Base-by-base conservation (phyloP, 2,329 filamentous ascomycete genomes). In the Cladosporium sp. region DNA sequence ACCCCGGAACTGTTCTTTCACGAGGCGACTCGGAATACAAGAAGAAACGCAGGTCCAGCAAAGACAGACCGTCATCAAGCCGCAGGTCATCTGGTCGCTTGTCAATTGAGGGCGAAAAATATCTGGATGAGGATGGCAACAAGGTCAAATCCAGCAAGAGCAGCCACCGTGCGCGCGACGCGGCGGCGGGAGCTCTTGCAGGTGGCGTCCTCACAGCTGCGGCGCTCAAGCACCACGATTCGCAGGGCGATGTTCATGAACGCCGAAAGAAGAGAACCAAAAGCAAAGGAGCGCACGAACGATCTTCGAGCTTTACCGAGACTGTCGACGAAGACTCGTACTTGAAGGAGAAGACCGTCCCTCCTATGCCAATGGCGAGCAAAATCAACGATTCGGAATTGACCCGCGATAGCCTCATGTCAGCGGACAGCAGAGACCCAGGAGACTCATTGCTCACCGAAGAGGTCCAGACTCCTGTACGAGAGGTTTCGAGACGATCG, bases 281-380 rank as follows among this genome's bases (percentile, higher is more conserved):
- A 56, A 80, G 77, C 66, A 71, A 78, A 67, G 82, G 82, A 67
- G 85, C 83, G 66, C 81, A 82, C 56, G 88, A 85, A 65, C 60
- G 73, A 26, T 83, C 80, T 64, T 79, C 77, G 5, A 85, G 83
- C 72, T 75, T 85, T 63, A 78, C 85, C 31, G 86, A 88, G 66
- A 86, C 78, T 53, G 70, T 81, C 2, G 61, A 63, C 23, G 85
- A 86, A 63, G 80, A 85, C 44, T 75, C 80, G 21, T 72, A 84
- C 86, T 66, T 82, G 77, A 55, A 33, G 29, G 71, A 72, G 53
- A 67, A 69, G 46, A 65, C 70, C 1, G 86, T 91, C 16, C 90
- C 93, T 7, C 91, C 91, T 6, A 92, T 97, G 89, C 94, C 94
- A 2, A 84, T 97, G 68, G 89, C 91, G 78, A 97, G 93, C 78